Percentiles rank a stretch among this genome's conserved stretches.
Conservation (phyloP, 2,329 filamentous ascomycete species). For the Xylariaceae sp. region DNA sequence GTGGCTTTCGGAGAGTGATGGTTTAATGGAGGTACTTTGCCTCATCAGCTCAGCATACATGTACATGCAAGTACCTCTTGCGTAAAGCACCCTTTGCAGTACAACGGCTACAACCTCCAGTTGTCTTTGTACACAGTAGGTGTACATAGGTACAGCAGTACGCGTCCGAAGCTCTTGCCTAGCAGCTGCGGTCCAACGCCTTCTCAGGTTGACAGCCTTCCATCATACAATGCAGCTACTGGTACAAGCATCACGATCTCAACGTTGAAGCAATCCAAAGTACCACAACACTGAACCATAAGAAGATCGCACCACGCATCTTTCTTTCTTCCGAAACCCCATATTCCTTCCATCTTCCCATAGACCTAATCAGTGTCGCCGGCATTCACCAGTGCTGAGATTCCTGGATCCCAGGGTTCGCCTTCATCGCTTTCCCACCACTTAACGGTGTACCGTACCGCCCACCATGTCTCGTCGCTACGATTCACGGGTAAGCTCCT, state of each 20-base stretch:
- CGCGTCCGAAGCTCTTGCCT: conserved; percentile 33
- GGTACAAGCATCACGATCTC: too few species aligned
- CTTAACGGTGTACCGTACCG: conserved; percentile 6
- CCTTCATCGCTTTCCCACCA: too few species aligned
- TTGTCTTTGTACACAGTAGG: too few species aligned
- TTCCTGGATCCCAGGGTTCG: background rate
- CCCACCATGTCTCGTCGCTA: conserved; percentile 87
- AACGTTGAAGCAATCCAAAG: conserved; percentile 11
- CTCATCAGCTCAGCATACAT: too few species aligned
- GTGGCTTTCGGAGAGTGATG: too few species aligned
- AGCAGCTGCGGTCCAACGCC: conserved; percentile 18
- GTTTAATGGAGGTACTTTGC: too few species aligned
- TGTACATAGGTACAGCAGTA: too few species aligned
- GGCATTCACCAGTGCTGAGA: too few species aligned
- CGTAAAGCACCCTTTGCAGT: background rate
- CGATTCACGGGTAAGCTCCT: conserved; percentile 78
- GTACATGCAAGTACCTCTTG: background rate
- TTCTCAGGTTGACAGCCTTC: conserved; percentile 20
- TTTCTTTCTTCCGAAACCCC: too few species aligned
- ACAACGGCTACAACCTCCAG: background rate
- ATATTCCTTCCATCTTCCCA: too few species aligned
- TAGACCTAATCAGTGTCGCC: too few species aligned
- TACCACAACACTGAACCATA: conserved; percentile 8
- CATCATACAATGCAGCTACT: background rate
- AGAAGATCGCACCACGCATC: too few species aligned